A percentile compares a stretch with the other conserved stretches of the same genome.
These are phyloP conservation scores for Backusella australiensis DNA, from an alignment of 192 early-diverging fungal genomes.

Conservation along the genomic window DNA sequence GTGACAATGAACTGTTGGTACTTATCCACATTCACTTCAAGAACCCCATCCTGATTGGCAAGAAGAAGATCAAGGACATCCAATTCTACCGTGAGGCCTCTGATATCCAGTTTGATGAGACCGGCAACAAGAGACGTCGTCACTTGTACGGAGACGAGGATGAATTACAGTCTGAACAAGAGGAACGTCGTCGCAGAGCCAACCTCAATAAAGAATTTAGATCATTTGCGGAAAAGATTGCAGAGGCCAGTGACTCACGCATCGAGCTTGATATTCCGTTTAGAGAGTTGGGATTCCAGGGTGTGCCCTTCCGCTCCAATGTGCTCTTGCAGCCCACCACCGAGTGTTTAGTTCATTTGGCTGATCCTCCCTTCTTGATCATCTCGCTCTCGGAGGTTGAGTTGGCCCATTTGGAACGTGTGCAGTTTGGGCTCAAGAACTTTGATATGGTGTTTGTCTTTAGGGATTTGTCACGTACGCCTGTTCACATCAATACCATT, in stretches of 20 bases:
- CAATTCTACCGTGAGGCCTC: constrained; percentile 98
- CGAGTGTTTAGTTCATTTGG: constrained; percentile 94
- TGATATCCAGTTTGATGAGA: constrained; percentile 95
- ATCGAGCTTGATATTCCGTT: constrained; percentile 93
- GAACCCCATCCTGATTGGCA: constrained; percentile 96
- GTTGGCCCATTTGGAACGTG: constrained; percentile 94
- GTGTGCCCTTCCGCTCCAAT: constrained; percentile 90
- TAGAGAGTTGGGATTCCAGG: constrained; percentile 91
- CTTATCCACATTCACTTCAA: constrained; percentile 94
- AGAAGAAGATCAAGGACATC: constrained; percentile 98
- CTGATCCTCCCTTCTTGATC: constrained; percentile 90
- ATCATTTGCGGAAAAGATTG: constrained; percentile 87
- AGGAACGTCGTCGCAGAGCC: constrained; percentile 83
- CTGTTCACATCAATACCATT: constrained; percentile 96
- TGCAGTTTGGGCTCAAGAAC: constrained; percentile 96
- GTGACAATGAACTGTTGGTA: constrained; percentile 95
- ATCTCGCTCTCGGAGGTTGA: constrained; percentile 92
- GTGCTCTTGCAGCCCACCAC: constrained; percentile 93
- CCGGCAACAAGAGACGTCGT: constrained; percentile 85
- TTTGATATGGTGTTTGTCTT: constrained; percentile 99
- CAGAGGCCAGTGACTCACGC: constrained; percentile 70
- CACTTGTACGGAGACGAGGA: constrained; percentile 97
- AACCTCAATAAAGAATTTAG: constrained; percentile 93
- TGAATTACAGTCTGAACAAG: constrained; percentile 94
- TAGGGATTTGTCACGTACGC: constrained; percentile 86